phyloP scores from a whole-genome alignment of 495 filamentous ascomycete species.

The Aspergillus saccharolyticus region DNA sequence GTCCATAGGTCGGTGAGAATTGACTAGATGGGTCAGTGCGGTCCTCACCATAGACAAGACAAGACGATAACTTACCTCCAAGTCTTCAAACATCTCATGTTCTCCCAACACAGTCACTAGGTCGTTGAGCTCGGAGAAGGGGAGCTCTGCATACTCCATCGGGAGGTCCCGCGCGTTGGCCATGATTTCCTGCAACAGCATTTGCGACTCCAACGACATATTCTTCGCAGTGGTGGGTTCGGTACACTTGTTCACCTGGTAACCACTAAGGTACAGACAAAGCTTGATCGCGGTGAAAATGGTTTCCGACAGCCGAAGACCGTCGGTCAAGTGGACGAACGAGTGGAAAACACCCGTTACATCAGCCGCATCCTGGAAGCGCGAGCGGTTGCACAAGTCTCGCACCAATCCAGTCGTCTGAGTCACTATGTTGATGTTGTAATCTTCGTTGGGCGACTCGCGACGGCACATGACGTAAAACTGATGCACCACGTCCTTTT shows the following conservation, averaged over 20 bases:
- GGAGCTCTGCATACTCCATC: conserved; percentile 49
- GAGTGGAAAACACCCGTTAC: conserved; percentile 50
- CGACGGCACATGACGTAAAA: conserved; percentile 51
- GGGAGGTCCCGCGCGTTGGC: conserved; percentile 43
- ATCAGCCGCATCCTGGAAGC: conserved; percentile 49
- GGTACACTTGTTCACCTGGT: conserved; percentile 33
- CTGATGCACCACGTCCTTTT: conserved; percentile 34
- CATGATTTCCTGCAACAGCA: conserved; percentile 49
- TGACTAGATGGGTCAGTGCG: conserved; percentile 20
- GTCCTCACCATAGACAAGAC: background rate
- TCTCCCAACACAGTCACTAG: conserved; percentile 53
- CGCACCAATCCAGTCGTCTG: conserved; percentile 35
- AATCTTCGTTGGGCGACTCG: conserved; percentile 38
- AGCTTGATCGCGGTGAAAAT: conserved; percentile 53
- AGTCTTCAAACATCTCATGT: conserved; percentile 54
- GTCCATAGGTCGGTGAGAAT: conserved; percentile 57
- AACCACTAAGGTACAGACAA: conserved; percentile 48
- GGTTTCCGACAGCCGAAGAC: conserved; percentile 43
- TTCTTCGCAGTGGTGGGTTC: conserved; percentile 39
- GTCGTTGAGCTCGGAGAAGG: conserved; percentile 48
- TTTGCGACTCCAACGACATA: conserved; percentile 51
- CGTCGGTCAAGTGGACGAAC: conserved; percentile 51
- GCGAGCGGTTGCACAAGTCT: conserved; percentile 36
- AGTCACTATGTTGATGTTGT: conserved; percentile 37
- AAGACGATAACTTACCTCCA: conserved; percentile 50